These are phyloP conservation scores for Colletotrichum lindemuthianum DNA, from an alignment of 2,329 filamentous ascomycete species.

Conservation along the genomic window DNA sequence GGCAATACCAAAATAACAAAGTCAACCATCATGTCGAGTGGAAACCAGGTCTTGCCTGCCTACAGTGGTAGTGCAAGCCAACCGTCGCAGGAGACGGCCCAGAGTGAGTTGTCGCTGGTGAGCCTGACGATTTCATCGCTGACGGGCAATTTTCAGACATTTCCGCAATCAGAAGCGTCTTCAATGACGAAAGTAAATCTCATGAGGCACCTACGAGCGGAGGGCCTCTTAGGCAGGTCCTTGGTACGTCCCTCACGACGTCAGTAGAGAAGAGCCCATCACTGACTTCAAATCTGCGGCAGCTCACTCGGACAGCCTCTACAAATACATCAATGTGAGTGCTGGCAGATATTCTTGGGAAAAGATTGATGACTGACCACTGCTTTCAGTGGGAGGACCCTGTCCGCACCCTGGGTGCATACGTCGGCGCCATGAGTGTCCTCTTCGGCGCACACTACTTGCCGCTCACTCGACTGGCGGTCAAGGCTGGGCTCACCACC, in stretches of 20 bases:
- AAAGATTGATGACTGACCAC: background rate
- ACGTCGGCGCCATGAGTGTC: slow-evolving; percentile 9
- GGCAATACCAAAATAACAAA: no score
- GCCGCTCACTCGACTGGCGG: slow-evolving; percentile 13
- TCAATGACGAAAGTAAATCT: no score
- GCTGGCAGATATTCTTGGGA: no score
- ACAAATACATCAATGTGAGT: slow-evolving; percentile 25
- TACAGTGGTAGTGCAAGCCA: background rate
- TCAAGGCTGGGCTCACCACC: slow-evolving; percentile 17
- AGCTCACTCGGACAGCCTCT: slow-evolving; percentile 29
- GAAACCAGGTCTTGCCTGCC: no score
- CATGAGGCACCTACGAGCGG: background rate
- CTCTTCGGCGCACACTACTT: slow-evolving; percentile 21
- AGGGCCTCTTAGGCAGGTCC: slow-evolving; percentile 10
- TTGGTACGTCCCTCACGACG: background rate
- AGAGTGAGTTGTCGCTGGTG: background rate
- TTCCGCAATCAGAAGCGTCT: background rate
- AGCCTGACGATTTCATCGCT: background rate
- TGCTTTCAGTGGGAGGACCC: slow-evolving; percentile 22
- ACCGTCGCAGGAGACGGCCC: background rate
- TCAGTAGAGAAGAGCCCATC: no score
- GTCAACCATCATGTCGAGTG: no score
- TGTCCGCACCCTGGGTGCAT: slow-evolving; percentile 17
- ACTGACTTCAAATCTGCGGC: background rate
- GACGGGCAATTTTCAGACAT: background rate